Percentiles rank a stretch among this genome's conserved stretches.
Evolutionary conservation across 805 yeast species (phyloP).

Genomic region (Saturnispora hagleri): DNA sequence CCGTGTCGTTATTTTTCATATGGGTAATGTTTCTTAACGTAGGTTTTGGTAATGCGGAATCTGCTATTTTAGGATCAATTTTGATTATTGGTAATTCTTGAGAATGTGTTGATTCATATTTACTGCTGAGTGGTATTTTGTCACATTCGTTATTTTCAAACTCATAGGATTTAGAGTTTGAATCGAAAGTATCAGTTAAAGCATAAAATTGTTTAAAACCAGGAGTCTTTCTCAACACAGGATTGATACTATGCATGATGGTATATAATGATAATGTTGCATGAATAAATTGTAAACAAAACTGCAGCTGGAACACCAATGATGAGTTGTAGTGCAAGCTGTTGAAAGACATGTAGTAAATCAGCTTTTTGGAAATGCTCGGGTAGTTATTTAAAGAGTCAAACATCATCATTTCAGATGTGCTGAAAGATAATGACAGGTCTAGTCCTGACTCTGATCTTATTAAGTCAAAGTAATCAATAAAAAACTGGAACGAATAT

Average conservation of each 20-base stretch:
- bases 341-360: conserved; percentile 18
- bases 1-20: not conserved
- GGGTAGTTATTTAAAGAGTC: conserved; percentile 6
- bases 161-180: not conserved
- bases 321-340: conserved; percentile 12
- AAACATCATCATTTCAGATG: conserved; percentile 8
- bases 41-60: conserved; percentile 5
- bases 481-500: conserved; percentile 6
- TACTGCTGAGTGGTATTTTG: not conserved
- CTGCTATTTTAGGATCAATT: not conserved
- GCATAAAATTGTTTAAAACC: conserved; percentile 6
- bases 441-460: conserved; percentile 8
- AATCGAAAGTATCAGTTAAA: conserved; percentile 6
- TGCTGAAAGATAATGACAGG: conserved; percentile 1
- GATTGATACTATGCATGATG: conserved; percentile 23
- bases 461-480: conserved; percentile 10
- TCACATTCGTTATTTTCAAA: conserved; percentile 1
- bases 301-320: conserved; percentile 20
- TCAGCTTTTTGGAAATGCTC: conserved; percentile 9
- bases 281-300: conserved; percentile 21
- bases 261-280: conserved; percentile 25
- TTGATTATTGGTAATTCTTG: not conserved
- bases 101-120: not conserved
- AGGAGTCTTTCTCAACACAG: conserved; percentile 16
- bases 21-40: not conserved